Evolutionary conservation across 768 basidiomycete genomes (phyloP), one percentile per base, ranked within the genome.

Genomic region (Hygrophorus pudorinus): DNA sequence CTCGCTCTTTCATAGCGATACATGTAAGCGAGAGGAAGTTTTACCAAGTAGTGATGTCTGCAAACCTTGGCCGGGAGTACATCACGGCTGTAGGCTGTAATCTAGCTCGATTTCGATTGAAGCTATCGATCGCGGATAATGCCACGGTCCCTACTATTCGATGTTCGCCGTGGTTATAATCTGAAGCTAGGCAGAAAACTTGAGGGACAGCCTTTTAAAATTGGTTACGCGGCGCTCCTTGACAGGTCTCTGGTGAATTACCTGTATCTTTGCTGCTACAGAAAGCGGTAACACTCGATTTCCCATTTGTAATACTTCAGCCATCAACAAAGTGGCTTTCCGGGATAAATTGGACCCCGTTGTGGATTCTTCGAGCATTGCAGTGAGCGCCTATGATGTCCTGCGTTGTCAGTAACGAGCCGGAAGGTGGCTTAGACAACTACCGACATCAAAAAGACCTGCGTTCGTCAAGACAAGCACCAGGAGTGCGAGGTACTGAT

Each of bases 281-380:
- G 77, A 68, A 24, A 90, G 62, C 3, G 96, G 94, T 7, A 99
- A 60, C 2, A 97, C 80, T 45, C 81, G 73, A 54, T 93, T 97
- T 4, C 87, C 80, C 63, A 92, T 78, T 32, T 87, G 83, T 44
- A 99, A 72, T 2, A 97, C 65, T 58, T 98, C 94, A 7, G 89
- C 92, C 65, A 98, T 79, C 18, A 99, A 71, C 2, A 94, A 59
- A 0, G 88, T 94, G 2, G 91, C 92, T 59, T 96, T 97, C 31
- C 88, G 78, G 20, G 85, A 79, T n/a, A 91, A 59, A 56, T 68
- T 81, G 3, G 79, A 76, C 2, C 81, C 82, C 13, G 72, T 75
- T 1, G 77, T 75, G 8, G 78, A 73, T 55, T 94, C 92, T 53
- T 92, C 84, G 2, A 96, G 72, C 72, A 98, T 84, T 18, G 71